phyloP scores from a whole-genome alignment of 1,284 basidiomycete genomes.

The Grifola frondosa region DNA sequence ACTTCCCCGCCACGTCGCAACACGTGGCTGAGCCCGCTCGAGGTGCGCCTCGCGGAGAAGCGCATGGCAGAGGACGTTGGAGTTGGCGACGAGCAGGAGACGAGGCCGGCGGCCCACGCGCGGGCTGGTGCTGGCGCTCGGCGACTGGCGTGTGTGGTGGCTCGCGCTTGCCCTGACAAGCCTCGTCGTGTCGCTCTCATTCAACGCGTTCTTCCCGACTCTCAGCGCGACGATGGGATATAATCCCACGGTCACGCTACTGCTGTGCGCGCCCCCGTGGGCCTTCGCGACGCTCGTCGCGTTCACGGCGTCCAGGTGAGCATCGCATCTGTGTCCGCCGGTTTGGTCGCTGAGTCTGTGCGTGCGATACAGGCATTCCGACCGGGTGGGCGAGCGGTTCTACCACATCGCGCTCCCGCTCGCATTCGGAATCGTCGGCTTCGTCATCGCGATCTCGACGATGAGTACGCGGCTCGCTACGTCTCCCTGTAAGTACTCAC shows the following conservation, averaged over 20 bases:
- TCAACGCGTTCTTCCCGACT: conserved; percentile 76
- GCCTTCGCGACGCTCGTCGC: conserved; percentile 61
- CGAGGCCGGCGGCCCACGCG: conserved; percentile 35
- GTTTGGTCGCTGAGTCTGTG: too few relatives aligned
- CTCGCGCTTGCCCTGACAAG: conserved; percentile 56
- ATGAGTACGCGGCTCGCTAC: conserved; percentile 70
- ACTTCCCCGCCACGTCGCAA: conserved; percentile 64
- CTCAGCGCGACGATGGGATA: conserved; percentile 70
- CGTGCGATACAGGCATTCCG: conserved; percentile 61
- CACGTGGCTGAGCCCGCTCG: conserved; percentile 59
- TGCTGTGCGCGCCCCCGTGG: conserved; percentile 81
- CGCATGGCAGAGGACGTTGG: conserved; percentile 75
- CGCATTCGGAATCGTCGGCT: conserved; percentile 65
- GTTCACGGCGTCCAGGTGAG: conserved; percentile 46
- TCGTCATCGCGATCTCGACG: conserved; percentile 69
- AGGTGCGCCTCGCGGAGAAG: conserved; percentile 63
- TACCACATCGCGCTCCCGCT: conserved; percentile 60
- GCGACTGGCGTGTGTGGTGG: conserved; percentile 77
- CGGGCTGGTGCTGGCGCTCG: conserved; percentile 59
- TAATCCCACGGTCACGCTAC: conserved; percentile 59
- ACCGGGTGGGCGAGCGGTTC: conserved; percentile 56
- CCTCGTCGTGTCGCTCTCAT: conserved; percentile 62
- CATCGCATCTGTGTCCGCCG: conserved; percentile 1
- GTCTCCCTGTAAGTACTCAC: conserved; percentile 60
- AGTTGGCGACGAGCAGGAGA: conserved; percentile 42